Evolutionary conservation across 495 filamentous ascomycete genomes (phyloP), one percentile per base, ranked within the genome.

Genomic region (Aspergillus cavernicola): DNA sequence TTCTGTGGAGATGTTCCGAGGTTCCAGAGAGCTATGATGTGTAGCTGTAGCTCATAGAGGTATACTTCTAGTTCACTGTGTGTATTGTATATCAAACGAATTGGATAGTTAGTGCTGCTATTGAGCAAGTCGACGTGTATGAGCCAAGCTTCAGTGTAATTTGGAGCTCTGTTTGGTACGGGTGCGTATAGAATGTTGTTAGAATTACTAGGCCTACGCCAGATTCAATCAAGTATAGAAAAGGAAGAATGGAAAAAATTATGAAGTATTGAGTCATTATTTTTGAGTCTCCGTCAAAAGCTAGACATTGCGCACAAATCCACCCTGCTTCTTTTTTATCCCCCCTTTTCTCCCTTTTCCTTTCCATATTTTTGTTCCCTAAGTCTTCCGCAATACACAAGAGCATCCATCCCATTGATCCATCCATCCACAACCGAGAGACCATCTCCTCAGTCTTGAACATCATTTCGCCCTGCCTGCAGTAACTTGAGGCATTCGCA

Each of bases 1-100:
- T 96, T 88, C 73, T 92, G 85, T 53, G 85, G 89, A 8, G 91
- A 96, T 74, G 90, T 96, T 47, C 93, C 93, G 9, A 84, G 74
- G 68, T 70, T 72, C 36, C 81, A 80, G 66, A 78, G 89, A 60
- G 87, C 84, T 36, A 82, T 95, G 81, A 92, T 96, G 77, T 98
- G 93, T 70, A 92, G 87, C 64, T 98, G 93, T 67, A 83, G 80
- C 55, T 78, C 74, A 18, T 78, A 49, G 63, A n/a, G 23, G 24
- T 29, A 43, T 16, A 18, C 3, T 4, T 24, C n/a, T 33, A 16
- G 8, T 23, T 15, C 8, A 2, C 12, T 48, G 24, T 12, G 16
- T 29, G 4, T 53, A 23, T 43, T 37, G 19, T 37, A 1, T 19
- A 16, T 23, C 10, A 45, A n/a, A n/a, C n/a, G 13, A 15, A 31